These are phyloP conservation scores for Entomortierella parvispora DNA, from an alignment of 192 early-diverging fungal genomes.

Conservation along the genomic window DNA sequence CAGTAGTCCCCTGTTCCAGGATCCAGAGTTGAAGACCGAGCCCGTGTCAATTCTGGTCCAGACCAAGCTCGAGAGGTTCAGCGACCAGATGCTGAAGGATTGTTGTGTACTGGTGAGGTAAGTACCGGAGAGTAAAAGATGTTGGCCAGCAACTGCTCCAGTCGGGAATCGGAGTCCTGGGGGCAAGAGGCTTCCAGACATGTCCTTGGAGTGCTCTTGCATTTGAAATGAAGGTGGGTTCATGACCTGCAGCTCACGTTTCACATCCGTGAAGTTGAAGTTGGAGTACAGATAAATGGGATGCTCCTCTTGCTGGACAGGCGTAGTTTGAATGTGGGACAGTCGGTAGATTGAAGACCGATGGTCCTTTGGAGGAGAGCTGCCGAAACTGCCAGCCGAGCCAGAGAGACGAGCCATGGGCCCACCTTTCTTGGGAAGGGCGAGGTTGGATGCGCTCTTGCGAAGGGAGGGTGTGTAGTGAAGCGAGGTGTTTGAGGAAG, in stretches of 20 bases:
- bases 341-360: constrained; percentile 47
- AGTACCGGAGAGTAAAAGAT: constrained; percentile 77
- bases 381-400: constrained; percentile 32
- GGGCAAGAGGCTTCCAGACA: constrained; percentile 71
- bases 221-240: constrained; percentile 68
- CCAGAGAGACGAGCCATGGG: constrained; percentile 44
- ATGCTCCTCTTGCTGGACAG: constrained; percentile 62
- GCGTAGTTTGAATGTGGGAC: constrained; percentile 28
- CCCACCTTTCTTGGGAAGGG: constrained; percentile 33
- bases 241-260: constrained; percentile 78
- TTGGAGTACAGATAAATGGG: constrained; percentile 83
- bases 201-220: constrained; percentile 74
- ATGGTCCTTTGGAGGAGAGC: constrained; percentile 34
- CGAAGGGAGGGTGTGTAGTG: constrained; percentile 37
- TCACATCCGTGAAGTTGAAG: constrained; percentile 83
- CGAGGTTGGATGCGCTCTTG: constrained; percentile 46
- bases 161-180: constrained; percentile 83
- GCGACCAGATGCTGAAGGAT: constrained; percentile 78
- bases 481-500: constrained; percentile 20
- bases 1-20: constrained; percentile 82
- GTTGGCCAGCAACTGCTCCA: constrained; percentile 74
- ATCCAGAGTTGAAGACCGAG: constrained; percentile 71
- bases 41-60: constrained; percentile 81
- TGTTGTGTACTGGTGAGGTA: constrained; percentile 73
- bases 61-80: constrained; percentile 66